A percentile compares a stretch with the other conserved stretches of the same genome.
These are phyloP conservation scores for Sporothrix euskadiensis DNA, from an alignment of 2,329 filamentous ascomycete species.

Conservation along the genomic window DNA sequence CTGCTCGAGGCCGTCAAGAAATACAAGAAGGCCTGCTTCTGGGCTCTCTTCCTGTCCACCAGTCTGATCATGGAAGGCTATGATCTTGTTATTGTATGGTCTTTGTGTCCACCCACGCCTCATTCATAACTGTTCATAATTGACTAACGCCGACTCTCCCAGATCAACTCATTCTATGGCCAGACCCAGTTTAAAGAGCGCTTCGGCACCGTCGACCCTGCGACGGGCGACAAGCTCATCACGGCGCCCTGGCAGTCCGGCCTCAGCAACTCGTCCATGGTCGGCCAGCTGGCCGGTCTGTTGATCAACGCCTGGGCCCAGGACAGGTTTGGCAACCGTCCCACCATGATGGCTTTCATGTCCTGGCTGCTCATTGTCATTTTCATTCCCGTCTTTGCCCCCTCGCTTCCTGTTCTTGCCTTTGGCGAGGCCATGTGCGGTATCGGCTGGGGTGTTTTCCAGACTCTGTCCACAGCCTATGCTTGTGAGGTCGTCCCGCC, in stretches of 20 bases:
- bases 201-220: conserved; percentile 38
- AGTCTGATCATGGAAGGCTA: conserved; percentile 35
- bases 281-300: conserved; percentile 52
- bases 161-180: conserved; percentile 34
- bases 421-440: conserved; percentile 49
- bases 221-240: conserved; percentile 43
- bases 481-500: conserved; percentile 42
- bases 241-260: conserved; percentile 53
- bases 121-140: background rate
- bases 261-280: conserved; percentile 41
- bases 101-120: background rate
- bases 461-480: conserved; percentile 47
- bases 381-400: conserved; percentile 50
- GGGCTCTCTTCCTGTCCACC: conserved; percentile 14
- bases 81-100: conserved; percentile 32
- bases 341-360: conserved; percentile 48
- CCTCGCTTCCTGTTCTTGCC: conserved; percentile 43
- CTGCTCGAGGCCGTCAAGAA: conserved; percentile 1
- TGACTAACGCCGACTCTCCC: background rate
- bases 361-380: conserved; percentile 46
- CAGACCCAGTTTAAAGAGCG: conserved; percentile 34
- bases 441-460: conserved; percentile 37
- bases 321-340: conserved; percentile 46
- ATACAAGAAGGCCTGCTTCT: conserved; percentile 20
- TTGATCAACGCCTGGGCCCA: conserved; percentile 51